phyloP scores from a whole-genome alignment of 441 rosid species.

The Adansonia grandidieri region DNA sequence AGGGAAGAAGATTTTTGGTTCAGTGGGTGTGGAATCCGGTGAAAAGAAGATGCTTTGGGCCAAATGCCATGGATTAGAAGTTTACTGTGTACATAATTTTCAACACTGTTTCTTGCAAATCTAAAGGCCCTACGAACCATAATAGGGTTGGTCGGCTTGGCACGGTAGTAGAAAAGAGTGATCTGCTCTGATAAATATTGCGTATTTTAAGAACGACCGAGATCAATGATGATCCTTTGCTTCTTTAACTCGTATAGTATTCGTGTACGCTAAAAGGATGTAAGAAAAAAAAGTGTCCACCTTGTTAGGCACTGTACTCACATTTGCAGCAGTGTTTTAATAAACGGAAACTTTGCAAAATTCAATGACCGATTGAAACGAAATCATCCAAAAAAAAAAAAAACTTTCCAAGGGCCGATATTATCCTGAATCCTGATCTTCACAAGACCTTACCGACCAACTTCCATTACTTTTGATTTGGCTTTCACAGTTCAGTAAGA shows the following conservation, averaged over 20 bases:
- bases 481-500: background rate
- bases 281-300: background rate
- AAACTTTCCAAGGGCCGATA: background rate
- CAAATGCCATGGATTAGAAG: conserved; percentile 51
- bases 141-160: background rate
- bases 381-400: background rate
- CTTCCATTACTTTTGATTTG: background rate
- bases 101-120: background rate
- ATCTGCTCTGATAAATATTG: no score
- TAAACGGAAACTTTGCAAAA: no score
- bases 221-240: conserved; percentile 6
- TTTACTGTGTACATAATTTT: background rate
- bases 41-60: conserved; percentile 58
- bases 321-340: conserved; percentile 27
- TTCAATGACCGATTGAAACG: no score
- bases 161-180: conserved; percentile 6
- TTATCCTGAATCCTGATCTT: no score
- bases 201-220: background rate
- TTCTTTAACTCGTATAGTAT: background rate
- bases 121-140: background rate
- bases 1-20: conserved; percentile 58
- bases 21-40: conserved; percentile 66
- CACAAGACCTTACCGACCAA: no score
- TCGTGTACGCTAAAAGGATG: background rate
- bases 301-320: background rate